A percentile compares a stretch with the other conserved stretches of the same genome.
Evolutionary conservation across 495 filamentous ascomycete genomes (phyloP).

Genomic region (Trichoderma asperelloides): DNA sequence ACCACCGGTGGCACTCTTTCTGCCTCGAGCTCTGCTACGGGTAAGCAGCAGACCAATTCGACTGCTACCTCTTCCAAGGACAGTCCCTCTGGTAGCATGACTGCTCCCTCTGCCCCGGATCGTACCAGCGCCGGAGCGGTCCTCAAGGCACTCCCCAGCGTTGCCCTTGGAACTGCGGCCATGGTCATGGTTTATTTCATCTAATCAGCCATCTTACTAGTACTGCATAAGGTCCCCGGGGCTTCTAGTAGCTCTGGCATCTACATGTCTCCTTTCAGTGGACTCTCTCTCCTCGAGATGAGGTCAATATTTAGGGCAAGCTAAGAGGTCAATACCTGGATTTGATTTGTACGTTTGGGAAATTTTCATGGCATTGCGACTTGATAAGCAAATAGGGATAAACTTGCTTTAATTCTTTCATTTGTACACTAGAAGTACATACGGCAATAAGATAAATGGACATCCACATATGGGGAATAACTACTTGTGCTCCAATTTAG

Average conservation of each 20-base stretch:
- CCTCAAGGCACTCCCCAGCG: neutral
- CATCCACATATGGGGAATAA: neutral
- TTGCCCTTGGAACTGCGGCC: neutral
- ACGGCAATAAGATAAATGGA: neutral
- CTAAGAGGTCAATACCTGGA: neutral
- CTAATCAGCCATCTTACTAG: neutral
- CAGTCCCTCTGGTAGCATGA: neutral
- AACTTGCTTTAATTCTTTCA: neutral
- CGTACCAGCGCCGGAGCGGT: neutral
- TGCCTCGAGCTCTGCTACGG: neutral
- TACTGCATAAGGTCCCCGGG: neutral
- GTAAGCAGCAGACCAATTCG: neutral
- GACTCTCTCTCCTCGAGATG: neutral
- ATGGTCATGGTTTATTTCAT: slow-evolving; percentile 1
- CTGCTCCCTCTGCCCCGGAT: neutral
- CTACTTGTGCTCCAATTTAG: neutral
- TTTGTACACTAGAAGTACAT: neutral
- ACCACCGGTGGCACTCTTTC: neutral
- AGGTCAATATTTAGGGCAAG: neutral
- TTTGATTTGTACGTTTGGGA: slow-evolving; percentile 1
- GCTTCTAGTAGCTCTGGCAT: neutral
- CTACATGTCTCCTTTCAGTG: neutral
- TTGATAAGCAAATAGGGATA: neutral
- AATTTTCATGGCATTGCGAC: neutral
- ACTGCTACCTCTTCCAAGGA: neutral